A percentile compares a stretch with the other conserved stretches of the same genome.
Conservation (phyloP, 768 basidiomycete species). For the Amanita rimosa region DNA sequence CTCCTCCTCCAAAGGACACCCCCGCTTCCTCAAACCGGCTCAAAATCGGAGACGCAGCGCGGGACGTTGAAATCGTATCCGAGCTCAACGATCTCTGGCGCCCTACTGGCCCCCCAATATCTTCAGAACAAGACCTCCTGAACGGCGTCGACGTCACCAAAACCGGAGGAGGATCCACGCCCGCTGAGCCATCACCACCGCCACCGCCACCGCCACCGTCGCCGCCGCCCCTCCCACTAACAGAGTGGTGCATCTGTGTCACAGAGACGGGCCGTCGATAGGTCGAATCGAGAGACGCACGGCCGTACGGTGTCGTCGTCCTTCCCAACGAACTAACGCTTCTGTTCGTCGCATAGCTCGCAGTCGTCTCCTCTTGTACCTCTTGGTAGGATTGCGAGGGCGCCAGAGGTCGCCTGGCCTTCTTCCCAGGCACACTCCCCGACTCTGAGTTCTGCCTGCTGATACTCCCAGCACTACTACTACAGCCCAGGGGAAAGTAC, state of each 20-base stretch:
- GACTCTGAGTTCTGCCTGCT: constrained; percentile 4
- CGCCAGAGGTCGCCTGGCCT: too few relatives aligned
- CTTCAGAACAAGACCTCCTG: not conserved
- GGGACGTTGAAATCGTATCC: not conserved
- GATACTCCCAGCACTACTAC: not conserved
- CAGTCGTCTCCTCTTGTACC: too few relatives aligned
- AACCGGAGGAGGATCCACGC: not conserved
- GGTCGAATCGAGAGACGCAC: constrained; percentile 3
- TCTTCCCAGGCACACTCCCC: not conserved
- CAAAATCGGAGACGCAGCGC: not conserved
- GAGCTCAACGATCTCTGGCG: not conserved
- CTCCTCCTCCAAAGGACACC: not conserved
- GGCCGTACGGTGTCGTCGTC: not conserved
- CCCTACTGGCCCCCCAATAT: not conserved
- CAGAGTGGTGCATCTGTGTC: not conserved
- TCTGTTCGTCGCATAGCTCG: too few relatives aligned
- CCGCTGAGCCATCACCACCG: too few relatives aligned
- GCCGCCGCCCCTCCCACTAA: too few relatives aligned
- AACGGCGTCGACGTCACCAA: constrained; percentile 5
- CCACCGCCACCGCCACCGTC: too few relatives aligned
- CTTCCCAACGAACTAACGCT: not conserved
- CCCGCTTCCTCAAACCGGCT: not conserved
- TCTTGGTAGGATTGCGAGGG: too few relatives aligned
- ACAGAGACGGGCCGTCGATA: not conserved
- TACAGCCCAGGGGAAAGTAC: too few relatives aligned